phyloP scores from a whole-genome alignment of 305 asterid genomes.

The Solanum hybrid region DNA sequence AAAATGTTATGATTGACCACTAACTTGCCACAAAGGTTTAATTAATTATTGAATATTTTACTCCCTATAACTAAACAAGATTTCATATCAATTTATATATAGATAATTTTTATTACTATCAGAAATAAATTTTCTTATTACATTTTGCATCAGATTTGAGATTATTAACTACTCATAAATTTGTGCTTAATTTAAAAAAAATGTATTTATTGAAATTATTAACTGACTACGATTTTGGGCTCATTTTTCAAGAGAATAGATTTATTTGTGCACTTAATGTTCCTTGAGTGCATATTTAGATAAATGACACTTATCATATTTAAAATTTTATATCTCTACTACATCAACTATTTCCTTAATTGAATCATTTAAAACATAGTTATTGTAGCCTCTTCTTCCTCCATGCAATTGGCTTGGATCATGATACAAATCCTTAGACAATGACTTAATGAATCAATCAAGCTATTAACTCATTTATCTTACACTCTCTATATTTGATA shows the following conservation, averaged over 20 bases:
- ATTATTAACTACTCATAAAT: background rate
- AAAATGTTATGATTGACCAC: background rate
- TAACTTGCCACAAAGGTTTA: background rate
- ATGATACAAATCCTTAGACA: background rate
- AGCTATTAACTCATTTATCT: conserved; percentile 40
- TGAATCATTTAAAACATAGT: background rate
- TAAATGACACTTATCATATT: background rate
- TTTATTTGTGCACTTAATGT: background rate
- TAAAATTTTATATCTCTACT: too few species aligned
- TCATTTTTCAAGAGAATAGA: background rate
- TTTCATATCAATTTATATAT: too few species aligned
- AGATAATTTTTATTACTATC: background rate
- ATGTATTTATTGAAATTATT: background rate
- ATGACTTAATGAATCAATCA: background rate
- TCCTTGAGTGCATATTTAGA: background rate
- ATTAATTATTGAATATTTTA: too few species aligned
- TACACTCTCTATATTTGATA: conserved; percentile 45
- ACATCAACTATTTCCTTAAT: background rate
- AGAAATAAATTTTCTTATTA: too few species aligned
- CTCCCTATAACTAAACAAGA: background rate
- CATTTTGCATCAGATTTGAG: background rate
- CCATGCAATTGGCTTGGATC: background rate
- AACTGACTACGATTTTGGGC: background rate
- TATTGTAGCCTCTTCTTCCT: background rate
- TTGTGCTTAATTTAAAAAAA: background rate